Evolutionary conservation across 805 yeast genomes (phyloP).

Genomic region (Candida silvatica): DNA sequence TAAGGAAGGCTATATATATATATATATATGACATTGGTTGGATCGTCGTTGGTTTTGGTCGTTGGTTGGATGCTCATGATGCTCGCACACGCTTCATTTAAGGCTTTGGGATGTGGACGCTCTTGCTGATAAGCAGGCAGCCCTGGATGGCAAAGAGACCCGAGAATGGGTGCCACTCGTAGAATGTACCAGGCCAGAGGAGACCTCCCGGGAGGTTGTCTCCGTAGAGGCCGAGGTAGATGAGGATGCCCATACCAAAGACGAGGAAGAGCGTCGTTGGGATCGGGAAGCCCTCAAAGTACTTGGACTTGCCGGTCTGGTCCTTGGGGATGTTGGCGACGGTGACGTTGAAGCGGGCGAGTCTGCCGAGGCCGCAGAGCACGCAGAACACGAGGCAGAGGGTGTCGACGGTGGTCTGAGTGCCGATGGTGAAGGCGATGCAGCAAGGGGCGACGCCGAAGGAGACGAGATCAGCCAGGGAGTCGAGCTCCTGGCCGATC

Average conservation of each 20-base stretch:
- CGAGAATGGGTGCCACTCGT: slow-evolving; percentile 71
- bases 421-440: slow-evolving; percentile 85
- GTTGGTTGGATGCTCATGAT: background rate
- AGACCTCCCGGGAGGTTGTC: slow-evolving; percentile 58
- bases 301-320: slow-evolving; percentile 74
- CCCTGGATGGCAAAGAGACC: slow-evolving; percentile 69
- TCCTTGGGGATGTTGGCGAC: slow-evolving; percentile 92
- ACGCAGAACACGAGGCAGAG: slow-evolving; percentile 75
- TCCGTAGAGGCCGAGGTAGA: slow-evolving; percentile 33
- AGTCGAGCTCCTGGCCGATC: slow-evolving; percentile 97
- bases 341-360: slow-evolving; percentile 93
- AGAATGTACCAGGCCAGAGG: slow-evolving; percentile 40
- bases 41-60: background rate
- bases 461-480: slow-evolving; percentile 89
- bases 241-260: slow-evolving; percentile 58
- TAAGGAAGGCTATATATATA: slow-evolving; percentile 1
- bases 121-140: slow-evolving; percentile 84
- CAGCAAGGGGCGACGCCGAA: slow-evolving; percentile 96
- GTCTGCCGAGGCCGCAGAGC: slow-evolving; percentile 84
- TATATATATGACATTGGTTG: background rate
- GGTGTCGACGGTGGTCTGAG: slow-evolving; percentile 76
- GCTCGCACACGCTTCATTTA: background rate
- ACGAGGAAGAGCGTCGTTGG: slow-evolving; percentile 82
- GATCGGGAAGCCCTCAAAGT: slow-evolving; percentile 94
- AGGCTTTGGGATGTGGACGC: slow-evolving; percentile 85